Conservation (phyloP, 2,329 filamentous ascomycete species). For the Fusarium buxicola region DNA sequence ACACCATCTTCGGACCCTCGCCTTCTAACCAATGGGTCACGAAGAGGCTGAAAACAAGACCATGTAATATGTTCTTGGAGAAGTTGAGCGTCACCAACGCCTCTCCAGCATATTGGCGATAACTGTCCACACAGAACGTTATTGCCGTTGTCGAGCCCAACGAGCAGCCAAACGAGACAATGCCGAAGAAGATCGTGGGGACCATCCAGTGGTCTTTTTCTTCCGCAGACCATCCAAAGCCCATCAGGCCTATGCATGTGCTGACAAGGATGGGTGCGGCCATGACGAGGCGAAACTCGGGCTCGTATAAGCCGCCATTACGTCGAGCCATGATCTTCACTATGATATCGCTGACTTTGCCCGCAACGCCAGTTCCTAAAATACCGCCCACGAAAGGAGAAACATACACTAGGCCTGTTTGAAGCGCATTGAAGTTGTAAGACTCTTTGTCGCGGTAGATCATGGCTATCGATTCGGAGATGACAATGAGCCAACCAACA, state of each 20-base stretch:
- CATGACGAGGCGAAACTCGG: slow-evolving; percentile 93
- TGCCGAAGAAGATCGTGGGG: slow-evolving; percentile 91
- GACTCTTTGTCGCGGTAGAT: slow-evolving; percentile 77
- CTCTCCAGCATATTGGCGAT: slow-evolving; percentile 92
- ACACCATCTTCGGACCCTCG: slow-evolving; percentile 82
- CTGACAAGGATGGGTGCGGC: slow-evolving; percentile 80
- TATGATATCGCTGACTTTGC: slow-evolving; percentile 86
- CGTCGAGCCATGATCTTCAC: slow-evolving; percentile 83
- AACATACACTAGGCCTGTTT: slow-evolving; percentile 88
- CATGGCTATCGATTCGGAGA: slow-evolving; percentile 86
- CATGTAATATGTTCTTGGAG: slow-evolving; percentile 92
- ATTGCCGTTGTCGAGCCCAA: slow-evolving; percentile 91
- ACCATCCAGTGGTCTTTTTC: slow-evolving; percentile 85
- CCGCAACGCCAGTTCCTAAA: slow-evolving; percentile 90
- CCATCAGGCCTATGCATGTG: slow-evolving; percentile 89
- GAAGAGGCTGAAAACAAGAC: slow-evolving; percentile 88
- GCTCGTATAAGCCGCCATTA: slow-evolving; percentile 95
- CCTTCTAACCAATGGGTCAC: slow-evolving; percentile 84
- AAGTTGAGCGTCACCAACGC: slow-evolving; percentile 95
- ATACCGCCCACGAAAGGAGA: slow-evolving; percentile 91
- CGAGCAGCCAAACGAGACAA: slow-evolving; percentile 92
- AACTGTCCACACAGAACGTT: slow-evolving; percentile 93
- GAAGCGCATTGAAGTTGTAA: slow-evolving; percentile 85
- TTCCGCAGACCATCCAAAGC: slow-evolving; percentile 92
- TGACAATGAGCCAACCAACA: slow-evolving; percentile 93